These are phyloP conservation scores for Diaporthe ilicicola DNA, from an alignment of 2,329 filamentous ascomycete genomes.

Conservation along the genomic window DNA sequence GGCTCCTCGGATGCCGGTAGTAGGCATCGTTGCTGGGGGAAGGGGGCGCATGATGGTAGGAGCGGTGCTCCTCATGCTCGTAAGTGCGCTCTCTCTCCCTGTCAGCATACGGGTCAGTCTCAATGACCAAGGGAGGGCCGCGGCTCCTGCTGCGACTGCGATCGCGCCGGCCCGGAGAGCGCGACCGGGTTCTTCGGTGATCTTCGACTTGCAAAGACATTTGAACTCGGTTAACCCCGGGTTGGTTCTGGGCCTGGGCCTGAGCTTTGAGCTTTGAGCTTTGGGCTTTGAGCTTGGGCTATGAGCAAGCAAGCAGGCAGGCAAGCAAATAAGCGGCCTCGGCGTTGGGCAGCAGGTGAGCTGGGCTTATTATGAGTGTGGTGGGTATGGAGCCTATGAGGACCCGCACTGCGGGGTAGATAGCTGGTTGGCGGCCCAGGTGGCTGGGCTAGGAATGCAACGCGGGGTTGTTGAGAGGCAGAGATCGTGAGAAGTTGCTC, in stretches of 20 bases:
- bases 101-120: constrained; percentile 53
- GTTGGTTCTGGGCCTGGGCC: background rate
- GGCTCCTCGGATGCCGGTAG: constrained; percentile 48
- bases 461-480: background rate
- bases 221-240: constrained; percentile 13
- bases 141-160: constrained; percentile 45
- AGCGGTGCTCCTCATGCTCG: constrained; percentile 43
- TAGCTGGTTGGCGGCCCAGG: background rate
- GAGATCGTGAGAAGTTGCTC: background rate
- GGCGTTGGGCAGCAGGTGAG: constrained; percentile 16
- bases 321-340: background rate
- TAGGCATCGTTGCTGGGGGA: constrained; percentile 43
- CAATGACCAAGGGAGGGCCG: constrained; percentile 45
- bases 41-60: constrained; percentile 36
- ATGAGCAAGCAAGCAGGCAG: background rate
- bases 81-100: constrained; percentile 41
- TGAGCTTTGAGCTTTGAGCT: background rate
- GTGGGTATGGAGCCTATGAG: background rate
- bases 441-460: constrained; percentile 17
- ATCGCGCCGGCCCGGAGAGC: constrained; percentile 51
- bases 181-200: constrained; percentile 54
- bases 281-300: background rate
- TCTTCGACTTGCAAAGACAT: constrained; percentile 64
- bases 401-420: constrained; percentile 30
- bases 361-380: background rate